Evolutionary conservation across 169 alveolate species (phyloP), one percentile per base, ranked within the genome.

Genomic region (Cryptosporidium ryanae): DNA sequence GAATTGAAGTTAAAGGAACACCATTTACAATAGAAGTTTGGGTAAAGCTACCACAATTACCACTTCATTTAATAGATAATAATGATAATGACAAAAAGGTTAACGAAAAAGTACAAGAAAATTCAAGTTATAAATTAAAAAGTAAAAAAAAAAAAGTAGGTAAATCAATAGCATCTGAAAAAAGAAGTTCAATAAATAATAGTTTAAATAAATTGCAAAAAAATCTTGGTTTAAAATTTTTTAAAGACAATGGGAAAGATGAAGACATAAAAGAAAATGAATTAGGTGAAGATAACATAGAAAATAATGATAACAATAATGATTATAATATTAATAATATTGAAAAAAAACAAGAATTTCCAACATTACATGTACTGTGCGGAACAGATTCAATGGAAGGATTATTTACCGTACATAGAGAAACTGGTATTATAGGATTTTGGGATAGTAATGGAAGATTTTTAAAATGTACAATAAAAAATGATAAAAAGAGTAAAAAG

Each of bases 381-480:
- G 63, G 87, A 25, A 76, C 87, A 18, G 87, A 76, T 76, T 67
- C 68, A 52, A 76, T 76, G 87, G 87, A 76, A 43, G 87, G 87
- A 32, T 61, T 76, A 76, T 76, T 76, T 76, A 76, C 87, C 7
- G 46, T 76, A 0, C 87, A 76, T 61, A 50, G 87, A 13, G 44
- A 52, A 17, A 76, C 87, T 13, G 87, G 87, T 21, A 76, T 64
- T 32, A 76, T 76, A 7, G 87, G 87, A 59, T 76, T 76, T 59
- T 76, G 87, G 87, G 87, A 76, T 59, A 76, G 87, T 18, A 76
- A 61, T 76, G 87, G 87, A 12, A 29, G 87, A 76, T 76, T 76
- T 76, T 76, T 76, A 61, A 76, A 76, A 38, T 76, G 87, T 61
- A 25, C 63, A 18, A 59, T 76, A n/a, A 76, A 61, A 23, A 31